Conservation (phyloP, 345 rosid genomes). For the Rhizophora apiculata region DNA sequence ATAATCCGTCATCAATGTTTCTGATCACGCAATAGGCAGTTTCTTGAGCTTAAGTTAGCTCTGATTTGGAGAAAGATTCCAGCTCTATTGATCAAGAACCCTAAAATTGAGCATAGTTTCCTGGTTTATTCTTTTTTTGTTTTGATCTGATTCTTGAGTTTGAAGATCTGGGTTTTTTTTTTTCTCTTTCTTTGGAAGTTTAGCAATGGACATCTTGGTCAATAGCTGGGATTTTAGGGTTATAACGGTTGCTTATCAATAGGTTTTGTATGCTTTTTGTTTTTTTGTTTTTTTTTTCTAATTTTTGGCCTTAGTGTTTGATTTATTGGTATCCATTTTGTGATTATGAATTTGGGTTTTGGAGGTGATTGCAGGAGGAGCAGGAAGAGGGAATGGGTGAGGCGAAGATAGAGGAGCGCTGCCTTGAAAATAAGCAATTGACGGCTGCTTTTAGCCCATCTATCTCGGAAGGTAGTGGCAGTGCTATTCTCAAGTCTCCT, state of each 20-base stretch:
- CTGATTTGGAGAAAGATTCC: conserved; percentile 21
- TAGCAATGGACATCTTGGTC: conserved; percentile 21
- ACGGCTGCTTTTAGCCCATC: conserved; percentile 73
- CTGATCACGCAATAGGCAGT: conserved; percentile 22
- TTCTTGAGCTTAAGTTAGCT: conserved; percentile 22
- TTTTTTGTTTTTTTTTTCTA: not conserved
- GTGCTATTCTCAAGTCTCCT: conserved; percentile 67
- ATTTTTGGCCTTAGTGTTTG: not conserved
- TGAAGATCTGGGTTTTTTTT: conserved; percentile 51
- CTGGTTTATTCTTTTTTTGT: not conserved
- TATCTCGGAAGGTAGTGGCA: conserved; percentile 72
- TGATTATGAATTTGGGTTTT: conserved; percentile 38
- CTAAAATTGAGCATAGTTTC: conserved; percentile 24
- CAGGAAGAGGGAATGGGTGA: conserved; percentile 40
- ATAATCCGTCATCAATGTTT: conserved; percentile 14
- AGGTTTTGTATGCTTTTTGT: too few species aligned
- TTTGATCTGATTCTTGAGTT: conserved; percentile 34
- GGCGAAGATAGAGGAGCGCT: conserved; percentile 53
- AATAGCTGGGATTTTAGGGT: conserved; percentile 22
- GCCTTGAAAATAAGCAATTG: conserved; percentile 85
- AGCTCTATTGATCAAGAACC: conserved; percentile 25
- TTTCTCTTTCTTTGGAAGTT: conserved; percentile 22
- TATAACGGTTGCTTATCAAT: not conserved
- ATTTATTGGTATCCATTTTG: conserved; percentile 7
- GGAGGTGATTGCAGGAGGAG: conserved; percentile 40